Percentiles rank a stretch among this genome's conserved stretches.
Evolutionary conservation across 169 alveolate species (phyloP).

Genomic region (Plasmodium malariae): DNA sequence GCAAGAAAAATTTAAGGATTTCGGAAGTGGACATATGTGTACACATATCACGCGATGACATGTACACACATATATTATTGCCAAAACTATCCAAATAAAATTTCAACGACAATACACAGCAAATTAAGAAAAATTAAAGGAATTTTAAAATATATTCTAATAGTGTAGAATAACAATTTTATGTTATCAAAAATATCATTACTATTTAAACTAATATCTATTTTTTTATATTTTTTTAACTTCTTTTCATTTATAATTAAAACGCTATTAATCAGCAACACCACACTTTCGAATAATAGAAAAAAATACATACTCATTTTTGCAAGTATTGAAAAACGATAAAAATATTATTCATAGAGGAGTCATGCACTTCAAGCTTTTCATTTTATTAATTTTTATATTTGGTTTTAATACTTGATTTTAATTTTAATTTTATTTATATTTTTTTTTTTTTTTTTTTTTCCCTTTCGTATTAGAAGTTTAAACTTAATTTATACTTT

Average conservation of each 20-base stretch:
- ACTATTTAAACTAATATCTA: constrained; percentile 68
- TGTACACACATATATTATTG: background rate
- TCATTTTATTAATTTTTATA: background rate
- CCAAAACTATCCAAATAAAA: constrained; percentile 53
- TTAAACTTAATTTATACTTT: too few relatives aligned
- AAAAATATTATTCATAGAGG: constrained; percentile 7
- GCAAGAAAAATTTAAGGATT: constrained; percentile 59
- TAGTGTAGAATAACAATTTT: constrained; percentile 67
- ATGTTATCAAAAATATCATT: constrained; percentile 74
- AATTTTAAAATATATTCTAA: constrained; percentile 72
- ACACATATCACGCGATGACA: background rate
- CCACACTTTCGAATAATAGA: constrained; percentile 66
- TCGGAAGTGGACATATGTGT: background rate
- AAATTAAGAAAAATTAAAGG: constrained; percentile 70
- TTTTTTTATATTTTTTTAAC: constrained; percentile 64
- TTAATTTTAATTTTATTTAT: too few relatives aligned
- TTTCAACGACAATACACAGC: constrained; percentile 64
- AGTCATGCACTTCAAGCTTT: constrained; percentile 8
- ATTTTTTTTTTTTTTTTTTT: too few relatives aligned
- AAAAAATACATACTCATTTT: constrained; percentile 77
- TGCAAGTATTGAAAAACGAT: background rate
- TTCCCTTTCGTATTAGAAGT: too few relatives aligned
- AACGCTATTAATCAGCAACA: constrained; percentile 75
- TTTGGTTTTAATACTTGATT: background rate
- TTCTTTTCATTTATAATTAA: constrained; percentile 76